Evolutionary conservation across 2,329 filamentous ascomycete species (phyloP), one percentile per base, ranked within the genome.

Genomic region (Penicillium sp.): DNA sequence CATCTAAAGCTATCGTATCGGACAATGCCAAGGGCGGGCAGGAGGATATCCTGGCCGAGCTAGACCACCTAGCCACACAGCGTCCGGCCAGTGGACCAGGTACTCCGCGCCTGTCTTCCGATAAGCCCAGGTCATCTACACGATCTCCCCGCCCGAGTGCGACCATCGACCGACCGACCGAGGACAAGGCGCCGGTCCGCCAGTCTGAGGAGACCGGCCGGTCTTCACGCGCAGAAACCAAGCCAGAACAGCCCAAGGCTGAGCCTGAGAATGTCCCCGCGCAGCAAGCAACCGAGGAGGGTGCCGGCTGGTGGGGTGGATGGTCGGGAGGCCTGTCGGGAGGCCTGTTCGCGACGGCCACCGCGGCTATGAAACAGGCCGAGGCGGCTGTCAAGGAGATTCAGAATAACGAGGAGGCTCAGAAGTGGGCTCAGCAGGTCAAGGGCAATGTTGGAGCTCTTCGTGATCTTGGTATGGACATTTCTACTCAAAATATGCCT

Each of bases 311-410:
- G 89, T 96, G 91, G 90, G 54, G 54, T 46, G 54, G 54, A 33
- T 57, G 54, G 54, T 45, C 41, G 2, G 91, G 92, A 70, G 88
- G 91, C 23, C 78, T 97, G 52, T 83, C 41, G 2, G 91, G 92
- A 70, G 88, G 91, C 23, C 78, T 97, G 51, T 83, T 94, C 68
- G 90, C 90, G 41, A 92, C 91, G 0, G 92, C 92, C 36, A 85
- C 79, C 53, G 81, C 82, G 49, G 82, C 82, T 34, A 84, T 95
- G 76, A 96, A 95, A 80, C 91, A 93, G 74, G 93, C 94, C 46
- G 92, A 97, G 76, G 91, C 88, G 8, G 89, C 92, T 0, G 92
- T 96, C 63, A 96, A 93, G 73, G 91, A 97, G 75, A 92, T 99
- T 47, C 91, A 96, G 73, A 88, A 94, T 72, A 97, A 96, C 68